Conservation (phyloP, 495 filamentous ascomycete genomes). For the Parachaetomium inaequale region DNA sequence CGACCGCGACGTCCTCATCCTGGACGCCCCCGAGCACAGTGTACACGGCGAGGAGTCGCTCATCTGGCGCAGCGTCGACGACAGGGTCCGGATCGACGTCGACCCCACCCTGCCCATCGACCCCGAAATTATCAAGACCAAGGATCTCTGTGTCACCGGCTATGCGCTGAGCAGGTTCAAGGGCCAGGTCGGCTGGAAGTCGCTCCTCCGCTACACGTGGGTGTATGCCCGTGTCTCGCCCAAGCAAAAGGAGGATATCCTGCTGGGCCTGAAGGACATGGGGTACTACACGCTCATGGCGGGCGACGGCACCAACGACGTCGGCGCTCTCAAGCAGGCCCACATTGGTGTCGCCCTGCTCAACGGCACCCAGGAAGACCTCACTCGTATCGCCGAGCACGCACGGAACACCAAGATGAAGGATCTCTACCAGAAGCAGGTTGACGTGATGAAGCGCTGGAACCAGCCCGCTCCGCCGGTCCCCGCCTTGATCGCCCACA, state of each 20-base stretch:
- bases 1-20: slow-evolving; percentile 88
- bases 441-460: slow-evolving; percentile 83
- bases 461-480: slow-evolving; percentile 89
- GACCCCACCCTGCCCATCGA: slow-evolving; percentile 80
- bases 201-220: slow-evolving; percentile 85
- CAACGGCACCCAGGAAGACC: slow-evolving; percentile 88
- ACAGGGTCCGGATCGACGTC: slow-evolving; percentile 82
- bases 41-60: slow-evolving; percentile 67
- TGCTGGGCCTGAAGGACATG: slow-evolving; percentile 89
- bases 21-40: slow-evolving; percentile 92
- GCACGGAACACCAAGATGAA: slow-evolving; percentile 94
- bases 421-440: slow-evolving; percentile 96
- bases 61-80: slow-evolving; percentile 94
- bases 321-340: slow-evolving; percentile 96
- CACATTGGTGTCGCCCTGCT: slow-evolving; percentile 95
- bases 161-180: slow-evolving; percentile 91
- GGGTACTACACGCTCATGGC: slow-evolving; percentile 99
- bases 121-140: slow-evolving; percentile 71
- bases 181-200: slow-evolving; percentile 64
- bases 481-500: slow-evolving; percentile 82
- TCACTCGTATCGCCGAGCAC: slow-evolving; percentile 88
- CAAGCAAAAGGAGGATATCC: slow-evolving; percentile 98
- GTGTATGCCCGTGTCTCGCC: slow-evolving; percentile 97
- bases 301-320: slow-evolving; percentile 97
- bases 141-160: slow-evolving; percentile 94